Conservation (phyloP, 1,284 basidiomycete genomes). For the Ustilago tritici region DNA sequence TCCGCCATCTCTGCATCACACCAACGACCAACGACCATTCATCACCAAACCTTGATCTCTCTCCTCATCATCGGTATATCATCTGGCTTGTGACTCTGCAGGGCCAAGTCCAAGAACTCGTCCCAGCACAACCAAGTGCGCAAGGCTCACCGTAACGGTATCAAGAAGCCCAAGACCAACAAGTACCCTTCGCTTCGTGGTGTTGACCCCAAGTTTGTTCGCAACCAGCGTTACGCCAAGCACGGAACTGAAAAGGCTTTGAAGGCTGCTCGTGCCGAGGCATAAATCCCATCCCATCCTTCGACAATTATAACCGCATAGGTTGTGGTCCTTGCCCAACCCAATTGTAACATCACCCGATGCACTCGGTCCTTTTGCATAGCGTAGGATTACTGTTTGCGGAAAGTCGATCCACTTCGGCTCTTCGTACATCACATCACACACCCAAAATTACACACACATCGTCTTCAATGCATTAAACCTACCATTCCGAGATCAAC, state of each 20-base stretch:
- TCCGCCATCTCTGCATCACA: background rate
- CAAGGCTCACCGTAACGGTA: slow-evolving; percentile 94
- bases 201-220: slow-evolving; percentile 90
- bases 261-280: slow-evolving; percentile 55
- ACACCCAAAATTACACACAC: too few species aligned
- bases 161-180: slow-evolving; percentile 74
- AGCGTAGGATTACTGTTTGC: too few species aligned
- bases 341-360: slow-evolving; percentile 24
- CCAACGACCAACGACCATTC: background rate
- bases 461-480: too few species aligned
- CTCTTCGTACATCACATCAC: too few species aligned
- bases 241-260: slow-evolving; percentile 78
- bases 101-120: slow-evolving; percentile 69
- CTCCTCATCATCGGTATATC: background rate
- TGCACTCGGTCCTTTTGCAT: too few species aligned
- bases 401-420: too few species aligned
- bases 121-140: slow-evolving; percentile 73
- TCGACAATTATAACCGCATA: slow-evolving; percentile 8
- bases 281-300: slow-evolving; percentile 23
- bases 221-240: slow-evolving; percentile 83
- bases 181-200: slow-evolving; percentile 88
- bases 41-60: background rate
- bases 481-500: too few species aligned
- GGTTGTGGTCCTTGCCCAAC: too few species aligned
- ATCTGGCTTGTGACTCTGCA: slow-evolving; percentile 13